Evolutionary conservation across 305 asterid genomes (phyloP).

Genomic region (Ajuga reptans): DNA sequence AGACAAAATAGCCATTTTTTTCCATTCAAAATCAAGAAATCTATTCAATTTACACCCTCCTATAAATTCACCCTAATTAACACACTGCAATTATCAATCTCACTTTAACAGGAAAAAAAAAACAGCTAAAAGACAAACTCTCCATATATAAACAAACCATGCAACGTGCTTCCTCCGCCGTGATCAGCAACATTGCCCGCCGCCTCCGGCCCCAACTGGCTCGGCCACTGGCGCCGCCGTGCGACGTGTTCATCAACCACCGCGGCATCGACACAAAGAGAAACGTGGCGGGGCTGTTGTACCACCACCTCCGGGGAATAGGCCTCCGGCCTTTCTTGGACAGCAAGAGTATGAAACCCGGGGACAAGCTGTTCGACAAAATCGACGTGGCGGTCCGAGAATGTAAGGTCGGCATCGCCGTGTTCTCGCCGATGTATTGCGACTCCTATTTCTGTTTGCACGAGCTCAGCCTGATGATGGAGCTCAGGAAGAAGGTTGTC

Average conservation of each 20-base stretch:
- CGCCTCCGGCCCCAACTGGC: neutral
- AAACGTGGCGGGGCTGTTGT: slow-evolving; percentile 54
- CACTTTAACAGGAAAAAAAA: no score
- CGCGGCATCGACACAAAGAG: slow-evolving; percentile 64
- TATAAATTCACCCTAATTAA: neutral
- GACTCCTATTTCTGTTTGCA: slow-evolving; percentile 64
- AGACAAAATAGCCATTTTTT: slow-evolving; percentile 18
- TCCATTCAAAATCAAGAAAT: slow-evolving; percentile 22
- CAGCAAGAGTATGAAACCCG: slow-evolving; percentile 79
- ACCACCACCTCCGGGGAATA: slow-evolving; percentile 41
- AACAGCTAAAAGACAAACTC: no score
- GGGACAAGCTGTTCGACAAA: slow-evolving; percentile 60
- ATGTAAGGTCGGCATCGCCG: slow-evolving; percentile 60
- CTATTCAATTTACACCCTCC: neutral
- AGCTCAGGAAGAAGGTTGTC: slow-evolving; percentile 38
- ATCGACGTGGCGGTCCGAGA: slow-evolving; percentile 46
- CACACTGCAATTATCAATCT: neutral
- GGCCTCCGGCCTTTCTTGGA: slow-evolving; percentile 54
- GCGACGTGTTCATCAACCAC: slow-evolving; percentile 70
- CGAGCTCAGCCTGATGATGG: slow-evolving; percentile 57
- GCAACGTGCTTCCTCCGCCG: slow-evolving; percentile 47
- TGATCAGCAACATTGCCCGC: slow-evolving; percentile 17
- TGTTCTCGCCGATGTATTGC: slow-evolving; percentile 67
- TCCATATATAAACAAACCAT: no score
- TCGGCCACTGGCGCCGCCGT: neutral